These are phyloP conservation scores for Setaria italica DNA, from an alignment of 202 grass and related monocot genomes.

Conservation along the genomic window DNA sequence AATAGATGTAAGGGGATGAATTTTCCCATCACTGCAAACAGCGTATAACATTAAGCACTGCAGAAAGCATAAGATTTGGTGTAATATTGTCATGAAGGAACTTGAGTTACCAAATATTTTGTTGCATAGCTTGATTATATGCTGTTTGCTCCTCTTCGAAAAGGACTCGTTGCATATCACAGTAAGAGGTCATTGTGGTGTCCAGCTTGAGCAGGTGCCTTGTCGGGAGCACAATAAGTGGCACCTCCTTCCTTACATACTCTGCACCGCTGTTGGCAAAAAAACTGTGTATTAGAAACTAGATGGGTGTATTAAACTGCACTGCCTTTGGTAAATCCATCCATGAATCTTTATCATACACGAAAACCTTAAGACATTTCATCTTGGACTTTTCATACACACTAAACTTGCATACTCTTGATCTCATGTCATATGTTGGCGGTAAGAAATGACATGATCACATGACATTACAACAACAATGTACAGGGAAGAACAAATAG, in stretches of 20 bases:
- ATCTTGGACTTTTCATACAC: background rate
- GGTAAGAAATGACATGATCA: background rate
- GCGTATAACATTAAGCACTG: background rate
- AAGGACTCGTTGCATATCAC: constrained; percentile 82
- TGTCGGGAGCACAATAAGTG: constrained; percentile 71
- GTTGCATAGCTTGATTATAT: constrained; percentile 94
- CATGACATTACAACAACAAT: background rate
- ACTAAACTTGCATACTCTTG: background rate
- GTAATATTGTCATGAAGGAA: constrained; percentile 27
- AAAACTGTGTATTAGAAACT: constrained; percentile 37
- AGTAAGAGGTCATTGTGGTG: constrained; percentile 69
- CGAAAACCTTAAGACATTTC: background rate
- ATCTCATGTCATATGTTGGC: background rate
- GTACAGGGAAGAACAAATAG: background rate
- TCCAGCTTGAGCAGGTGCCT: constrained; percentile 83
- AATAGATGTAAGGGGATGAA: constrained; percentile 88
- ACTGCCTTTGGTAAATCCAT: background rate
- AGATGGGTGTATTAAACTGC: background rate
- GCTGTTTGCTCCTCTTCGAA: constrained; percentile 91
- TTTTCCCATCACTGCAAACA: constrained; percentile 78
- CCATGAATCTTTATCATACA: background rate
- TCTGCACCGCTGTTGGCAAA: constrained; percentile 79
- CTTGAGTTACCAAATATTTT: constrained; percentile 74
- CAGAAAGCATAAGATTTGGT: constrained; percentile 3
- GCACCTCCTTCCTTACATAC: constrained; percentile 86